Conservation (phyloP, 176 grass and related monocot species). For the Ensete ventricosum region DNA sequence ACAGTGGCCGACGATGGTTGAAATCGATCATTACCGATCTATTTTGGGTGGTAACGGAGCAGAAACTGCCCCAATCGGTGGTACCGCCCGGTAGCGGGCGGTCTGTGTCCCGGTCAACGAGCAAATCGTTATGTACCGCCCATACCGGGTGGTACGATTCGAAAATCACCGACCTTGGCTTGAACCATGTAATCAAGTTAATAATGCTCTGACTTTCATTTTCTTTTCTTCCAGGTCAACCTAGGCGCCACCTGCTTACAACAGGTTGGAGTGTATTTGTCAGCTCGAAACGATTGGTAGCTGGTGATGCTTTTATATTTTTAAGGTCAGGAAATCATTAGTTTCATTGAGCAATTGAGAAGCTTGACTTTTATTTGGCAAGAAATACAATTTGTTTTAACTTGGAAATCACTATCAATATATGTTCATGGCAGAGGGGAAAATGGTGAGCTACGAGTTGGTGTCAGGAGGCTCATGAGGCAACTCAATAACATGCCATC, state of each 20-base stretch:
- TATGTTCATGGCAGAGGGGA: constrained; percentile 40
- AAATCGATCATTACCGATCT: too few relatives aligned
- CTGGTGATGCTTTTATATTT: constrained; percentile 98
- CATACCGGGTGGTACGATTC: too few relatives aligned
- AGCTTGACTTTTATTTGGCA: too few relatives aligned
- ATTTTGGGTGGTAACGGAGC: too few relatives aligned
- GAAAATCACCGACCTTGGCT: too few relatives aligned
- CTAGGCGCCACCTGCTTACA: constrained; percentile 89
- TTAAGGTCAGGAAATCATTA: constrained; percentile 45
- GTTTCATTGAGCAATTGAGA: neutral
- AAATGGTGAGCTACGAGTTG: constrained; percentile 74
- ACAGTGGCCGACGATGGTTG: too few relatives aligned
- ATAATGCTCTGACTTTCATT: neutral
- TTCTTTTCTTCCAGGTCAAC: constrained; percentile 53
- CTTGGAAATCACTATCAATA: neutral
- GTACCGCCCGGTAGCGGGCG: too few relatives aligned
- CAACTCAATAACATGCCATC: constrained; percentile 87
- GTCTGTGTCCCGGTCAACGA: too few relatives aligned
- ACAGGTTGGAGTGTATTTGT: constrained; percentile 99
- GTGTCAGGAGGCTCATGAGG: constrained; percentile 88
- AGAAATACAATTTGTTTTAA: neutral
- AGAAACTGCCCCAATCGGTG: too few relatives aligned
- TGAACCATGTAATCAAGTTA: too few relatives aligned
- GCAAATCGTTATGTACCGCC: too few relatives aligned
- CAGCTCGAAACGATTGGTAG: constrained; percentile 85